Base-by-base conservation (phyloP, 768 basidiomycete species). In the Termitomyces sp. region DNA sequence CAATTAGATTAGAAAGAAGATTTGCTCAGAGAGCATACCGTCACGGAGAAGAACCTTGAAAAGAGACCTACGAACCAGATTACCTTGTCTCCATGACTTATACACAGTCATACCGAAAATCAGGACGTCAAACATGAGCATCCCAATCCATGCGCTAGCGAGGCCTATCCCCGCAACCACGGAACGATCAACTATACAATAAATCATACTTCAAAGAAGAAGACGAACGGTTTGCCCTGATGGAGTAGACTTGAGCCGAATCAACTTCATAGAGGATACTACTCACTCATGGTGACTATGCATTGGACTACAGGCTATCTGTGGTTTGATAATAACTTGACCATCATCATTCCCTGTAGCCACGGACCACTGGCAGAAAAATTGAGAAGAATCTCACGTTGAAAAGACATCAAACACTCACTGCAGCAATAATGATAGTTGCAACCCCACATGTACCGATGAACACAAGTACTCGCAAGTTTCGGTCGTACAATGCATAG, bases 81-180 rank as follows among this genome's bases (percentile, higher is more conserved):
- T 15, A 27, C 56, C 63, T 29, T 61, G 59, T 13, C 50, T 56
- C 23, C 73, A 50, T 4, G 73, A 70, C 48, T 73, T 74, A 52
- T 66, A 70, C 6, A 76, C 40, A 0, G 76, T 78, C 63, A 79
- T 66, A 25, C 49, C 33, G 53, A 77, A 76, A 0, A 78, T 71
- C 16, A 72, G 43, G 12, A 70, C 44, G 58, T 78, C 76, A 50
- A 77, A 75, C 2, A 66, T 52, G 4, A 76, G 65, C 63, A 74
- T 60, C 11, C 68, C 72, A 4, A 65, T 65, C 76, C 76, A 79
- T 9, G 72, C 70, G 3, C 59, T 60, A 9, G 68, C 74, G 10
- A 73, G 59, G 15, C 66, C 72, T 76, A 41, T 20, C 13, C n/a
- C n/a, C 46, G 3, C n/a, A 27, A 47, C n/a, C 29, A 16, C 15